Evolutionary conservation across 2,329 filamentous ascomycete genomes (phyloP), one percentile per base, ranked within the genome.

Genomic region (Ploettnerulaceae sp.): DNA sequence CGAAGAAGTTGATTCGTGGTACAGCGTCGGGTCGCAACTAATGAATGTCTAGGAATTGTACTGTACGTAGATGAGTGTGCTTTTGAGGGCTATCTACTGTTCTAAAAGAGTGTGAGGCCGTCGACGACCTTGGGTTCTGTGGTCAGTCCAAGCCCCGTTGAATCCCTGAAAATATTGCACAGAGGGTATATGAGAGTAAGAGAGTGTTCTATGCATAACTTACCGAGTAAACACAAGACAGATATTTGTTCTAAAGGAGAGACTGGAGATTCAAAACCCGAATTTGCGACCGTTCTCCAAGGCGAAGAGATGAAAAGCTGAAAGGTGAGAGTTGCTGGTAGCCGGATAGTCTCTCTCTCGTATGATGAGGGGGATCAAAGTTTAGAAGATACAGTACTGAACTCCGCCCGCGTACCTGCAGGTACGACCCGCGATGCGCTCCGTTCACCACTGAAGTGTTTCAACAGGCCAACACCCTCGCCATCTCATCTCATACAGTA

Each of bases 201-300:
- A 14, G 22, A 18, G 11, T 49, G 14, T 42, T 25, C 22, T 28
- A 26, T 42, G 42, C 24, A 46, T 28, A 11, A 47, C 44, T 33
- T 40, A 51, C 48, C 48, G 44, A 40, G 45, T 45, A 48, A 51
- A 40, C 36, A 47, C 40, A 24, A 51, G 26, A 44, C 36, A 25
- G 32, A 38, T 35, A 34, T 32, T 34, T 21, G 37, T 24, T 21
- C 21, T 20, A 31, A 45, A 29, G 15, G 26, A 21, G 24, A 22
- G 33, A 12, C 5, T 24, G 39, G 22, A 24, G 28, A 22, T 11
- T 15, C 15, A 22, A 38, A 22, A 14, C 24, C 22, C 28, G n/a
- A 7, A 39, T 8, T 22, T 7, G 9, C 9, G 26, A 9, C 26
- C 22, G 25, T 24, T 18, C 15, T 28, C 34, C 7, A 17, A n/a